Base-by-base conservation (phyloP, 768 basidiomycete genomes). In the Psilocybe azurescens region DNA sequence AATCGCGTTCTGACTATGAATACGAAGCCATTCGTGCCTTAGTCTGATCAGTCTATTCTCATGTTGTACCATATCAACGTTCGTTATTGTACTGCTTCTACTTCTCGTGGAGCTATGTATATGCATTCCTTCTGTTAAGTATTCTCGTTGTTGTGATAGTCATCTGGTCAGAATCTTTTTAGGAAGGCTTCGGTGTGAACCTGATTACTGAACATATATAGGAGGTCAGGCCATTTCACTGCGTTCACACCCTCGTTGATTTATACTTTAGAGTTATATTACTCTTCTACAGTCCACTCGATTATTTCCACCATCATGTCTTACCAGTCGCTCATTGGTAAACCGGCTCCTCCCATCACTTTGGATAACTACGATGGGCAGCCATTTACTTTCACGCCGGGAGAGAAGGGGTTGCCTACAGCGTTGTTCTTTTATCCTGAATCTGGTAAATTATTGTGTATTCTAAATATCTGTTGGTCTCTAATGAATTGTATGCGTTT, bases 371-470 rank as follows among this genome's bases (percentile, higher is more conserved):
- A 86, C 32, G 82, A 88, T 57, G 91, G 90, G 3, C 74, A 86
- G 58, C 68, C 75, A 5, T 91, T 82, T 71, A 84, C 81, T 5
- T 79, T 93, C 65, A 84, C 78, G 29, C 88, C 89, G 1, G 87
- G 84, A 10, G 78, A 77, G 52, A 79, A 77, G 41, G 84, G 82
- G 18, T 72, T 84, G 57, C 91, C 93, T 1, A 82, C 84, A 20
- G 90, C 84, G 9, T 62, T 95, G 39, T 93, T 94, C 79, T 94
- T 95, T 77, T 93, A 90, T 67, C 91, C 91, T 9, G 80, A 83
- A 69, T 83, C 89, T 44, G 86, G 89, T 88, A 74, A 61, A 74
- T 56, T 30, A n/a, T 47, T 39, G 20, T 18, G 39, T 49, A 16
- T 18, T 32, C 57, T 56, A 33, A 8, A 55, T 18, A 10, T n/a